Evolutionary conservation across 164 flowering plant species (phyloP).

Genomic region (Tetracentron sinense): DNA sequence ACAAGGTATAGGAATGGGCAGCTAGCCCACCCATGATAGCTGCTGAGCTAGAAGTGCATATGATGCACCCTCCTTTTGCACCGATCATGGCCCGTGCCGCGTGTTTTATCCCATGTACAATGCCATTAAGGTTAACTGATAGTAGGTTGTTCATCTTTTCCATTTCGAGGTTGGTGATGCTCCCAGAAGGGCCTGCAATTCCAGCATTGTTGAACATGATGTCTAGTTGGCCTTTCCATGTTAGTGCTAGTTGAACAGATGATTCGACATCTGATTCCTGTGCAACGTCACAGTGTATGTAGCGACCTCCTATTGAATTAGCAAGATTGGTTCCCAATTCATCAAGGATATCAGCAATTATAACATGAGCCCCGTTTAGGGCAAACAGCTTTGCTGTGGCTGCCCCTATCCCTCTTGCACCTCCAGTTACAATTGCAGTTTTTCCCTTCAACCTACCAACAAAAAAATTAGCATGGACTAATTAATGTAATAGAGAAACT

Average conservation of each 20-base stretch:
- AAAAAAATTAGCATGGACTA: too few species aligned
- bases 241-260: constrained; percentile 44
- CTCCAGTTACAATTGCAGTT: constrained; percentile 84
- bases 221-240: constrained; percentile 64
- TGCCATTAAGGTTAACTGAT: constrained; percentile 51
- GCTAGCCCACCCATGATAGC: constrained; percentile 74
- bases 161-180: constrained; percentile 55
- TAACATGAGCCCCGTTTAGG: constrained; percentile 59
- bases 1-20: constrained; percentile 54
- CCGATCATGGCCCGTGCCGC: constrained; percentile 72
- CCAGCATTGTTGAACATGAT: constrained; percentile 92
- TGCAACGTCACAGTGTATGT: constrained; percentile 68
- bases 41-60: constrained; percentile 76
- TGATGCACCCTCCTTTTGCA: constrained; percentile 46
- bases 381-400: constrained; percentile 64
- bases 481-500: background rate
- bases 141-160: constrained; percentile 29
- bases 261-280: constrained; percentile 57
- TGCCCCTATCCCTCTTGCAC: constrained; percentile 84
- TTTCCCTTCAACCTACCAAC: constrained; percentile 60
- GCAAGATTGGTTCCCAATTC: constrained; percentile 50
- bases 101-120: constrained; percentile 66
- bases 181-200: constrained; percentile 47
- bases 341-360: constrained; percentile 72
- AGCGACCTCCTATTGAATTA: constrained; percentile 49